Evolutionary conservation across 169 alveolate genomes (phyloP).

Genomic region (Plasmodium fragile): DNA sequence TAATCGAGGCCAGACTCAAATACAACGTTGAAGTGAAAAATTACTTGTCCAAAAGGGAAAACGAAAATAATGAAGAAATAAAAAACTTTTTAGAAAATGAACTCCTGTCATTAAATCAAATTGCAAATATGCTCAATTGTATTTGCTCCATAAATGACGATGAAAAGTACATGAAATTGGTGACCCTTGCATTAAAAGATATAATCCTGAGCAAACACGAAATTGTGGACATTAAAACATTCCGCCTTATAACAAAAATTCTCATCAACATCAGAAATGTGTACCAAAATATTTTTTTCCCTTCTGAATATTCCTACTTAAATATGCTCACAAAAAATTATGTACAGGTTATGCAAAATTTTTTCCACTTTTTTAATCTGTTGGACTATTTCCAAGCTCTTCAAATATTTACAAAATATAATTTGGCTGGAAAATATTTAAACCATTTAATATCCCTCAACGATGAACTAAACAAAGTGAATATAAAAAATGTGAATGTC

Average conservation of each 20-base stretch:
- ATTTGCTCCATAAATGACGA: constrained; percentile 33
- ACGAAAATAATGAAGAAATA: constrained; percentile 33
- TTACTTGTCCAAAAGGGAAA: background rate
- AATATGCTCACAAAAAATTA: constrained; percentile 51
- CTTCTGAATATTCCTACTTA: constrained; percentile 71
- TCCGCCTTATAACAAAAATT: constrained; percentile 15
- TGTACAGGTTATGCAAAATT: constrained; percentile 20
- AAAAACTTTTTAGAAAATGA: constrained; percentile 41
- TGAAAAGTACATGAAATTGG: constrained; percentile 28
- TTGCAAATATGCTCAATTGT: constrained; percentile 3
- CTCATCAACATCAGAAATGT: constrained; percentile 25
- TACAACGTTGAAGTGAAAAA: constrained; percentile 60
- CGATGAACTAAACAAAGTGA: constrained; percentile 38
- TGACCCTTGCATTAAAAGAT: constrained; percentile 39
- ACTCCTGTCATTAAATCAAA: constrained; percentile 17
- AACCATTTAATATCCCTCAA: constrained; percentile 27
- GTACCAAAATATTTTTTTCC: constrained; percentile 55
- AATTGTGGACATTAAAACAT: constrained; percentile 41
- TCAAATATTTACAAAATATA: constrained; percentile 64
- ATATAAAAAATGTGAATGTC: constrained; percentile 29
- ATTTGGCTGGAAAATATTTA: constrained; percentile 40
- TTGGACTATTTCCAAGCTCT: constrained; percentile 27
- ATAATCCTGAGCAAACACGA: constrained; percentile 56
- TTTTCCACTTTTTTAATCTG: constrained; percentile 25
- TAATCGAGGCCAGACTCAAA: constrained; percentile 27